Percentiles rank a stretch among this genome's conserved stretches.
Evolutionary conservation across 139 green algal species (phyloP).

Genomic region (Trebouxia sp.): DNA sequence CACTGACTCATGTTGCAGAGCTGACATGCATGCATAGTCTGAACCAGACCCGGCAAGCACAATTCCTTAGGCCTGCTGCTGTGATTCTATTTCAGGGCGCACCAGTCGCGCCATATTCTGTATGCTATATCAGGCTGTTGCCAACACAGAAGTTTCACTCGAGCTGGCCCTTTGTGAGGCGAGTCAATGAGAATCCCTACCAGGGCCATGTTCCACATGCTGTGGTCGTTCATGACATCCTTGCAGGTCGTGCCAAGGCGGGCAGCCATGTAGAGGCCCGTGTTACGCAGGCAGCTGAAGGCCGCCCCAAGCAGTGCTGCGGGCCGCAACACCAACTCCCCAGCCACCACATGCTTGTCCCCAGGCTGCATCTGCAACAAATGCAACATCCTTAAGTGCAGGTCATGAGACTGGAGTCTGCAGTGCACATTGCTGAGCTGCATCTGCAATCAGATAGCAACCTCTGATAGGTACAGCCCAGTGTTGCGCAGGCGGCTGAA

Average conservation of each 20-base stretch:
- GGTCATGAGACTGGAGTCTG: too few relatives aligned
- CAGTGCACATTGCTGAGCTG: too few relatives aligned
- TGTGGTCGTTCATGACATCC: conserved; percentile 21
- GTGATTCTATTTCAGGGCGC: too few relatives aligned
- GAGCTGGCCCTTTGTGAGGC: too few relatives aligned
- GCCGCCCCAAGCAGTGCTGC: neutral
- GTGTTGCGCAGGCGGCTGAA: conserved; percentile 21
- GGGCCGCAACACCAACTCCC: conserved; percentile 12
- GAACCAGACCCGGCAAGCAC: too few relatives aligned
- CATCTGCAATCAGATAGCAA: neutral
- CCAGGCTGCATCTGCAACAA: neutral
- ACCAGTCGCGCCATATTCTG: too few relatives aligned
- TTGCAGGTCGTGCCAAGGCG: conserved; percentile 10
- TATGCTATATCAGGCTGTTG: too few relatives aligned
- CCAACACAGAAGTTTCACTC: too few relatives aligned
- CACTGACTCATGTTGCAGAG: too few relatives aligned
- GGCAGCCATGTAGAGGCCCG: conserved; percentile 11
- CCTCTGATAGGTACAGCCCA: conserved; percentile 4
- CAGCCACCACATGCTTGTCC: neutral
- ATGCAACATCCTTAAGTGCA: neutral
- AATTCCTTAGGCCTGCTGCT: too few relatives aligned
- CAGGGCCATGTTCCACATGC: conserved; percentile 22
- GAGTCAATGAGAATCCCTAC: neutral
- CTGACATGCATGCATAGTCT: too few relatives aligned
- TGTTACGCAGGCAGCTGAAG: conserved; percentile 20